A percentile compares a stretch with the other conserved stretches of the same genome.
phyloP scores from a whole-genome alignment of 441 rosid genomes.

The Corymbia citriodora region DNA sequence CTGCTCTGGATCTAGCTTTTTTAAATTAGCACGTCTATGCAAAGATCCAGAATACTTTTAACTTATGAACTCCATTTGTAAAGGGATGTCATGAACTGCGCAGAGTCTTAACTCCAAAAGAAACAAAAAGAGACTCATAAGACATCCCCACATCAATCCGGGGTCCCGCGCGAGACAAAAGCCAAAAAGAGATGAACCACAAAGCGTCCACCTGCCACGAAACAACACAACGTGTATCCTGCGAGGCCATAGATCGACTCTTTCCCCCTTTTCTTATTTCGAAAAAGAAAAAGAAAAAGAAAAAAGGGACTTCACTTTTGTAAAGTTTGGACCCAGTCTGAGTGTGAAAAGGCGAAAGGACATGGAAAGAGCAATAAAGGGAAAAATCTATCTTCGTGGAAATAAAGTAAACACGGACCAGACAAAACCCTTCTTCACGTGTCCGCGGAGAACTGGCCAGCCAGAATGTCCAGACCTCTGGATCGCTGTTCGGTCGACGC shows the following conservation, averaged over 20 bases:
- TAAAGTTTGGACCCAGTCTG: background rate
- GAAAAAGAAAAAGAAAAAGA: background rate
- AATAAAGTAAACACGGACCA: background rate
- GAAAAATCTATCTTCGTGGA: background rate
- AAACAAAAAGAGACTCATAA: background rate
- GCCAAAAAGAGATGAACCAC: background rate
- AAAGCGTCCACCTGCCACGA: constrained; percentile 2
- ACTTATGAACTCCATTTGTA: background rate
- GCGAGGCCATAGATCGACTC: constrained; percentile 12
- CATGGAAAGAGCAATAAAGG: background rate
- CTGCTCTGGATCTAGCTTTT: background rate
- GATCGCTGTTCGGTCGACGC: background rate
- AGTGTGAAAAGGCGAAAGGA: background rate
- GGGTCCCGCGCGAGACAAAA: background rate
- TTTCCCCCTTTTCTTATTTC: background rate
- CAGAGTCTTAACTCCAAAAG: background rate
- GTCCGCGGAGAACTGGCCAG: background rate
- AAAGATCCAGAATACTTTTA: background rate
- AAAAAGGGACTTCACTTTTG: background rate
- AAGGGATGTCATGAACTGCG: background rate
- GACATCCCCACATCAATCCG: background rate
- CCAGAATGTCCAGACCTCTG: background rate
- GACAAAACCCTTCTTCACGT: background rate
- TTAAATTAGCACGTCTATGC: background rate
- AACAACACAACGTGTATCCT: constrained; percentile 14